Evolutionary conservation across 768 basidiomycete species (phyloP).

Genomic region (Boletellus ananiceps): DNA sequence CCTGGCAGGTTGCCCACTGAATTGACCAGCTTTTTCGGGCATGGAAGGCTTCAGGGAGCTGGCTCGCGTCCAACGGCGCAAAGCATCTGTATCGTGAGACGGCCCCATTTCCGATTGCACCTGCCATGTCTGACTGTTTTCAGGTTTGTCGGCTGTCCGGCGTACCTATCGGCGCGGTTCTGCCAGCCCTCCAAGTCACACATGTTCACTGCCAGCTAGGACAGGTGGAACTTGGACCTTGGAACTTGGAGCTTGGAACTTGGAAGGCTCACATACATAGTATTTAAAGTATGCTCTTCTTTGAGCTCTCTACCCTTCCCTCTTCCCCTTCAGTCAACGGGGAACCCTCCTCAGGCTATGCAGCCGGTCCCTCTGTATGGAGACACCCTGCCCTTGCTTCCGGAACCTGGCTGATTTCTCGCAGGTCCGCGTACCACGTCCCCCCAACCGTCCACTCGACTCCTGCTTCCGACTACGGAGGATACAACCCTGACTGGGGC

Average conservation of each 20-base stretch:
- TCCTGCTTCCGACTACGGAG: neutral
- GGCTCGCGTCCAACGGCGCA: no score
- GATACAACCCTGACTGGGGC: neutral
- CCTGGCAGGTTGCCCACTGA: no score
- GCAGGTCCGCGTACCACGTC: neutral
- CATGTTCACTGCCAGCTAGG: neutral
- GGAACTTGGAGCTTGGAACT: no score
- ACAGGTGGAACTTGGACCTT: neutral
- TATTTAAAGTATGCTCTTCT: no score
- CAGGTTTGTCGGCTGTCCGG: neutral
- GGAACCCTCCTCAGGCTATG: no score
- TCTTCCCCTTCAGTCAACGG: neutral
- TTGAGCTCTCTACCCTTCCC: no score
- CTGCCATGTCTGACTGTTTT: neutral
- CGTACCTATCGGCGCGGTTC: neutral
- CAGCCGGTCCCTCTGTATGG: neutral
- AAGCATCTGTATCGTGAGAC: no score
- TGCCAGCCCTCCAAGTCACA: neutral
- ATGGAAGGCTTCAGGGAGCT: no score
- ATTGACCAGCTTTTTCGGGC: no score
- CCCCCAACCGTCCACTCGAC: no score
- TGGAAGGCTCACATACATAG: neutral
- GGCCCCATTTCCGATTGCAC: no score
- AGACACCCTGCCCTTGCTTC: no score
- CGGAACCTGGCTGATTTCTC: neutral